Evolutionary conservation across 306 rosid genomes (phyloP), one percentile per base, ranked within the genome.

Genomic region (Neltuma alba): DNA sequence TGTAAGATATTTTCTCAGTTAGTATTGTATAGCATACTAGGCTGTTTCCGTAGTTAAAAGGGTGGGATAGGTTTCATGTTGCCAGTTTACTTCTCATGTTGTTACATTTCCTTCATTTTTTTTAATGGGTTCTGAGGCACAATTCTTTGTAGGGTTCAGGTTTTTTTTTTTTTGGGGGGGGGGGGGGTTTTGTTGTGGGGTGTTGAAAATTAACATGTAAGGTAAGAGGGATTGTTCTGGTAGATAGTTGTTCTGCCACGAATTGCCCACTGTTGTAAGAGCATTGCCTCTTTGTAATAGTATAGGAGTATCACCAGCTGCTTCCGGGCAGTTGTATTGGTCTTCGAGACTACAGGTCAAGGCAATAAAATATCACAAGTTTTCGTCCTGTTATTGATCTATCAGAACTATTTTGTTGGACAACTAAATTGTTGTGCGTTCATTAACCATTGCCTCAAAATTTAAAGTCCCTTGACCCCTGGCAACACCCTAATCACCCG

Each of bases 21-120:
- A 87, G 89, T 81, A 60, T 21, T 89, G 93, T 87, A 85, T 40
- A 85, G 70, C 62, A 65, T 63, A 0, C n/a, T 80, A 83, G 89
- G 89, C 74, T 72, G 78, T 80, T 77, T 76, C 45, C 64, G 79
- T 84, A 83, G 86, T 65, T 79, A 54, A 70, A n/a, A 82, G 74
- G 78, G 82, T 85, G 72, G 79, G 86, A 81, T 85, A 88, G 91
- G 83, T 83, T 79, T 71, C 78, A 75, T 64, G 71, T 66, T 68
- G 76, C 50, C 44, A 76, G 76, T 81, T 77, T 15, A 83, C 67
- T 66, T 57, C 84, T 40, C 38, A 73, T 76, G 33, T 57, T 57
- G 68, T 28, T 75, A 76, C 62, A 61, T 83, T 58, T 57, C 2
- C 52, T 67, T 33, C 41, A 58, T 66, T 45, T 72, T 15, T 80